These are phyloP conservation scores for Fusarium mexicanum DNA, from an alignment of 2,329 filamentous ascomycete genomes.

Conservation along the genomic window DNA sequence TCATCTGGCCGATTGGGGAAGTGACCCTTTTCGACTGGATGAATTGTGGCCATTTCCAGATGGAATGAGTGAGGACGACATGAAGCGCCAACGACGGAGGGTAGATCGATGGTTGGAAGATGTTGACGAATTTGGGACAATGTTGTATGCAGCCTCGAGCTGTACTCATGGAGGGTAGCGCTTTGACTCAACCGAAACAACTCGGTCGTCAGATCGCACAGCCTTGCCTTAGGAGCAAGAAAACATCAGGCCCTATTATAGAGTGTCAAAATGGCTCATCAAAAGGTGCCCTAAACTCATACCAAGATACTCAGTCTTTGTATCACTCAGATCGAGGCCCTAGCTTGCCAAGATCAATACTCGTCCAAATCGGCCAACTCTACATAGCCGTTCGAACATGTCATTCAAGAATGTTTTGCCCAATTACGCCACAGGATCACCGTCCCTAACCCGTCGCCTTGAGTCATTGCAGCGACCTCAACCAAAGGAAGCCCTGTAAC, in stretches of 20 bases:
- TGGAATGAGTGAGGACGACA: conserved; percentile 43
- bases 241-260: no score
- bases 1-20: conserved; percentile 54
- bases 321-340: no score
- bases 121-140: conserved; percentile 64
- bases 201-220: not conserved
- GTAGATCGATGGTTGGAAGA: conserved; percentile 61
- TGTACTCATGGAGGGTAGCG: conserved; percentile 53
- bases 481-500: not conserved
- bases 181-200: not conserved
- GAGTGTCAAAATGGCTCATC: no score
- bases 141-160: conserved; percentile 60
- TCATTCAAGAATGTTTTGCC: not conserved
- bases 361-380: not conserved
- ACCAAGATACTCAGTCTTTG: no score
- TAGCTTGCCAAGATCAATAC: conserved; percentile 42
- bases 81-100: conserved; percentile 48
- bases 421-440: conserved; percentile 7
- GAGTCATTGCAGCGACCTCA: conserved; percentile 8
- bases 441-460: not conserved
- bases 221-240: not conserved
- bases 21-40: conserved; percentile 55
- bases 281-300: accelerated
- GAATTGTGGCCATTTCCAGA: conserved; percentile 59
- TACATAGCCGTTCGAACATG: not conserved